phyloP scores from a whole-genome alignment of 2,329 filamentous ascomycete species.

The Ramularia endophylla region DNA sequence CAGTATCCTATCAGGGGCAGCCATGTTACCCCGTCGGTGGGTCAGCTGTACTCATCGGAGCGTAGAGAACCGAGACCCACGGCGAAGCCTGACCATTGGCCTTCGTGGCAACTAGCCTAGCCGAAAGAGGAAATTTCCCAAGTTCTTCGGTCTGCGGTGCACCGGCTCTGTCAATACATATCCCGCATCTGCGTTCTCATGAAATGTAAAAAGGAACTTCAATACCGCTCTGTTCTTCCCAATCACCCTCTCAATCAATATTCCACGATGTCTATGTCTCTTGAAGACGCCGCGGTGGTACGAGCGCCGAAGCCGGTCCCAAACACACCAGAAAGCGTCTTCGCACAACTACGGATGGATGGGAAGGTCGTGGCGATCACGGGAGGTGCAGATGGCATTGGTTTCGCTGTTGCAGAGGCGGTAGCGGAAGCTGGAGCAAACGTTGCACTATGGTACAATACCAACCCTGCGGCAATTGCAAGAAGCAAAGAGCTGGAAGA shows the following conservation, averaged over 20 bases:
- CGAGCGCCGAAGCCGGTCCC: constrained; percentile 24
- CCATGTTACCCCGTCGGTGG: too few relatives aligned
- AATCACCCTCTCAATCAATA: neutral
- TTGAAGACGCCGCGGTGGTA: constrained; percentile 22
- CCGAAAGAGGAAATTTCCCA: too few relatives aligned
- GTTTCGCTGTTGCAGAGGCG: constrained; percentile 83
- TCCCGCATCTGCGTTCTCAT: too few relatives aligned
- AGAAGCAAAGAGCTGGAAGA: constrained; percentile 15
- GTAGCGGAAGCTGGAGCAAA: constrained; percentile 82
- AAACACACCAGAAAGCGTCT: constrained; percentile 24
- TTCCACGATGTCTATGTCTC: constrained; percentile 29
- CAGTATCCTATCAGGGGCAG: too few relatives aligned
- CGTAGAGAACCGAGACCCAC: too few relatives aligned
- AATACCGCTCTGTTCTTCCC: too few relatives aligned
- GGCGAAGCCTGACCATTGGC: too few relatives aligned
- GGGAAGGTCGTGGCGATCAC: constrained; percentile 78
- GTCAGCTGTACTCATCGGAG: too few relatives aligned
- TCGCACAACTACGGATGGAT: constrained; percentile 64
- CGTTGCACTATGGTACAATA: constrained; percentile 84
- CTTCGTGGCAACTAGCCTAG: too few relatives aligned
- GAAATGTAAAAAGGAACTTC: too few relatives aligned
- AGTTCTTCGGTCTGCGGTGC: too few relatives aligned
- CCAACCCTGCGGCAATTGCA: constrained; percentile 53
- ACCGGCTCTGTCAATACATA: too few relatives aligned
- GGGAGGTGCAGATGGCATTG: constrained; percentile 78